Percentiles rank a stretch among this genome's conserved stretches.
Conservation (phyloP, 345 rosid genomes). For the Citropsis articulata region DNA sequence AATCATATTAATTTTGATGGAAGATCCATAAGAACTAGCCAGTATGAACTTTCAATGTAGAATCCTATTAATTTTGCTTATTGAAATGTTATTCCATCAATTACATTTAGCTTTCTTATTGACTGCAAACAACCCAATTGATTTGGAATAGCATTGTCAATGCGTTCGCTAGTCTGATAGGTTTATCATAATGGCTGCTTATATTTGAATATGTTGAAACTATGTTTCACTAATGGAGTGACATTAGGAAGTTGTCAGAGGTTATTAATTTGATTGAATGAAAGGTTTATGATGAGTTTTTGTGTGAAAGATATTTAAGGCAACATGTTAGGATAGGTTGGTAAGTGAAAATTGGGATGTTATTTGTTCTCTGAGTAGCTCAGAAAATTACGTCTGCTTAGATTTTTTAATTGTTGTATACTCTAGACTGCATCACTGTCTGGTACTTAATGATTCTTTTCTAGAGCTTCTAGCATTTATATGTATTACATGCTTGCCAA, state of each 20-base stretch:
- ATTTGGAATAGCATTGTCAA: neutral
- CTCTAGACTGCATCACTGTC: neutral
- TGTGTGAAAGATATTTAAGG: neutral
- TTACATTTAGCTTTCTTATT: neutral
- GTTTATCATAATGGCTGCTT: neutral
- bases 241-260: neutral
- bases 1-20: slow-evolving; percentile 2
- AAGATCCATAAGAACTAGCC: neutral
- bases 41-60: neutral
- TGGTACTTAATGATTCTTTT: neutral
- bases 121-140: neutral
- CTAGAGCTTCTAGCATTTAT: neutral
- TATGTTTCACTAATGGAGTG: neutral
- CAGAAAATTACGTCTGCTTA: neutral
- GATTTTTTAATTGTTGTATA: neutral
- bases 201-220: neutral
- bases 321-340: neutral
- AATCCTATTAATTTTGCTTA: neutral
- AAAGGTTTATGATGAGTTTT: neutral
- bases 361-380: neutral
- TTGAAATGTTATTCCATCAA: neutral
- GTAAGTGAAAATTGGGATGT: neutral
- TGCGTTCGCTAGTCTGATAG: neutral
- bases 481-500: neutral
- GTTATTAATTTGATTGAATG: neutral